Percentiles rank a stretch among this genome's conserved stretches.
Evolutionary conservation across 225 moss, liverwort and hornwort genomes (phyloP).

Genomic region (Lunularia cruciata): DNA sequence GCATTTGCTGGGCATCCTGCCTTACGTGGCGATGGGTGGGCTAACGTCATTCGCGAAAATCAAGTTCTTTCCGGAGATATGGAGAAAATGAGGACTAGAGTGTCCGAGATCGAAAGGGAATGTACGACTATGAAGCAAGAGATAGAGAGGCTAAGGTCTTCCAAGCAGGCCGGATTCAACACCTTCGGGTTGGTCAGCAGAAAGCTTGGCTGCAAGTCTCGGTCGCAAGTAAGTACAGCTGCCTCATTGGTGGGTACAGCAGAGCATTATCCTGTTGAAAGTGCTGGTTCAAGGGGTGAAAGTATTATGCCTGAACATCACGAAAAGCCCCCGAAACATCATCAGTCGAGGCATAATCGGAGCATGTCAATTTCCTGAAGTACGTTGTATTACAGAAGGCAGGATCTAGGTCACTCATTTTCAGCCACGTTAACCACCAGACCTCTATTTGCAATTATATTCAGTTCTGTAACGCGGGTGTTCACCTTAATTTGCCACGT

Average conservation of each 20-base stretch:
- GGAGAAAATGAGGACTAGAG: slow-evolving; percentile 54
- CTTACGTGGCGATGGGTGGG: slow-evolving; percentile 42
- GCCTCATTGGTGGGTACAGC: slow-evolving; percentile 36
- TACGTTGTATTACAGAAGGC: slow-evolving; percentile 14
- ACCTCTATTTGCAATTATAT: background rate
- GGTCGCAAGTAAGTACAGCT: slow-evolving; percentile 37
- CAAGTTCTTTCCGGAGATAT: slow-evolving; percentile 55
- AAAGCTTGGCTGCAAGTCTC: slow-evolving; percentile 44
- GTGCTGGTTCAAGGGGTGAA: slow-evolving; percentile 23
- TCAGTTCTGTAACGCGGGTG: background rate
- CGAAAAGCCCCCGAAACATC: slow-evolving; percentile 24
- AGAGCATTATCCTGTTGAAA: slow-evolving; percentile 41
- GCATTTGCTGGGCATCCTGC: slow-evolving; percentile 23
- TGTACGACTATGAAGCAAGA: slow-evolving; percentile 46
- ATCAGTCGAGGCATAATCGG: slow-evolving; percentile 41
- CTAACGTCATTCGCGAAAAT: slow-evolving; percentile 54
- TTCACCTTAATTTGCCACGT: slow-evolving; percentile 6
- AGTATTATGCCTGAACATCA: slow-evolving; percentile 18
- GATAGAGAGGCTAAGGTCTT: slow-evolving; percentile 42
- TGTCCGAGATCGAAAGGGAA: slow-evolving; percentile 50
- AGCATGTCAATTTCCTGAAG: slow-evolving; percentile 46
- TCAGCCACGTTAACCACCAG: background rate
- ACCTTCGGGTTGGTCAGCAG: slow-evolving; percentile 36
- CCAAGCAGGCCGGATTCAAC: slow-evolving; percentile 29
- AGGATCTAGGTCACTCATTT: background rate